Percentiles rank a stretch among this genome's conserved stretches.
phyloP scores from a whole-genome alignment of 495 filamentous ascomycete genomes.

The Amniculicola lignicola region DNA sequence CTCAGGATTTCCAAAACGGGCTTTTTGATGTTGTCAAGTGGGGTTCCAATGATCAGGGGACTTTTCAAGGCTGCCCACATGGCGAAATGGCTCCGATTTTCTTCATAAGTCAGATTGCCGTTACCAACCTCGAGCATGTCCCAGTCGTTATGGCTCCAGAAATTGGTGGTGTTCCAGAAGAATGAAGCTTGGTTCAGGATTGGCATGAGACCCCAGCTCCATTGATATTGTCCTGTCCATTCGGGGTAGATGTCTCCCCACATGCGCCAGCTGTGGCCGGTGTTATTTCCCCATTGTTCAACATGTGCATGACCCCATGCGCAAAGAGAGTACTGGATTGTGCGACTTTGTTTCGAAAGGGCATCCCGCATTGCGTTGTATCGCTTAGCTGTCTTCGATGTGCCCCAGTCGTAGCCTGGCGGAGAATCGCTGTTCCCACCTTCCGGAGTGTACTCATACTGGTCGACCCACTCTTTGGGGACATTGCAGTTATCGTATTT shows the following conservation, averaged over 20 bases:
- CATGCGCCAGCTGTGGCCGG: constrained; percentile 33
- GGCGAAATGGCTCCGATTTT: constrained; percentile 26
- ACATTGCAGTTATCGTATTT: constrained; percentile 37
- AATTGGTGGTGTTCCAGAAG: constrained; percentile 20
- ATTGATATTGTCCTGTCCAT: no score
- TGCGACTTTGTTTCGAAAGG: constrained; percentile 9
- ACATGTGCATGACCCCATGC: constrained; percentile 31
- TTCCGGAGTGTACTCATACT: no score
- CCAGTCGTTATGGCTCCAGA: constrained; percentile 34
- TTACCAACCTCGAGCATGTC: constrained; percentile 42
- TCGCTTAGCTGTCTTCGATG: no score
- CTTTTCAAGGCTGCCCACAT: constrained; percentile 31
- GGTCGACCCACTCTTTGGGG: constrained; percentile 30
- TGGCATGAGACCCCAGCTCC: no score
- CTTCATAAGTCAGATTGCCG: constrained; percentile 30
- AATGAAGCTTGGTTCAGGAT: constrained; percentile 20
- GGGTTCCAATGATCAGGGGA: constrained; percentile 32
- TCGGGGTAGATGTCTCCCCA: constrained; percentile 23
- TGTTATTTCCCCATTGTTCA: constrained; percentile 25
- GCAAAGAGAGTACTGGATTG: constrained; percentile 25
- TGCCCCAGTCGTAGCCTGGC: no score
- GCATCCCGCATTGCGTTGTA: constrained; percentile 29
- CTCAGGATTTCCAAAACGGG: constrained; percentile 24
- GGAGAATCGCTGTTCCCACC: constrained; percentile 21
- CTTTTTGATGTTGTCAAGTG: constrained; percentile 24